Evolutionary conservation across 1,284 basidiomycete genomes (phyloP).

Genomic region (Lignosus rhinocerotis): DNA sequence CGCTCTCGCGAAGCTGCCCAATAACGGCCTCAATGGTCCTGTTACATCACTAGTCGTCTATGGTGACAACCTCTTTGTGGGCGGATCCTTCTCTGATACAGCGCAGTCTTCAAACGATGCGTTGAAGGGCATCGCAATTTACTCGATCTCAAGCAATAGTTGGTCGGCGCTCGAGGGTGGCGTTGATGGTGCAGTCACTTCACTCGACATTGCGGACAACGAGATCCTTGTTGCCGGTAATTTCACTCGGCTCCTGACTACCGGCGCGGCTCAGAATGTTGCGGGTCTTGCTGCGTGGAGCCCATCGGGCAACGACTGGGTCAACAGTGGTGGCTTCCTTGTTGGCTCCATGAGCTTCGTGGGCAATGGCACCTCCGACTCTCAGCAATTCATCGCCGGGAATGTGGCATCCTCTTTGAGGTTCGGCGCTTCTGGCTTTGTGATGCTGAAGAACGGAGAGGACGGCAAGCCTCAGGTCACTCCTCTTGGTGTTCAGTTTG

Average conservation of each 20-base stretch:
- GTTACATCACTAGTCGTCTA: conserved; percentile 67
- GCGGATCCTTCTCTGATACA: conserved; percentile 83
- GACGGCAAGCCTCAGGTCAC: conserved; percentile 53
- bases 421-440: conserved; percentile 73
- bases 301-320: conserved; percentile 64
- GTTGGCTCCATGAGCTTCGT: conserved; percentile 75
- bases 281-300: conserved; percentile 84
- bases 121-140: conserved; percentile 72
- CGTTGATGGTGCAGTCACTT: conserved; percentile 73
- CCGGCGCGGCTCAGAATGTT: conserved; percentile 42
- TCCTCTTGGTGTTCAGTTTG: conserved; percentile 59
- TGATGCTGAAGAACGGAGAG: conserved; percentile 65
- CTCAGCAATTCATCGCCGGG: conserved; percentile 64
- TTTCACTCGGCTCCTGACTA: conserved; percentile 60
- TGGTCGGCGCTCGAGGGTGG: conserved; percentile 80
- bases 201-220: conserved; percentile 52
- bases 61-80: conserved; percentile 75
- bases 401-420: conserved; percentile 53
- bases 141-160: conserved; percentile 64
- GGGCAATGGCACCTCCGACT: conserved; percentile 55
- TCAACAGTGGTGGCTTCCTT: conserved; percentile 71
- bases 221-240: conserved; percentile 73
- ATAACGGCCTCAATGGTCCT: conserved; percentile 72
- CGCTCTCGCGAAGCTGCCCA: conserved; percentile 51
- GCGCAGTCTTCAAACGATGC: conserved; percentile 51